Percentiles rank a stretch among this genome's conserved stretches.
Conservation (phyloP, 768 basidiomycete genomes). For the Leccinum pellstonianum region DNA sequence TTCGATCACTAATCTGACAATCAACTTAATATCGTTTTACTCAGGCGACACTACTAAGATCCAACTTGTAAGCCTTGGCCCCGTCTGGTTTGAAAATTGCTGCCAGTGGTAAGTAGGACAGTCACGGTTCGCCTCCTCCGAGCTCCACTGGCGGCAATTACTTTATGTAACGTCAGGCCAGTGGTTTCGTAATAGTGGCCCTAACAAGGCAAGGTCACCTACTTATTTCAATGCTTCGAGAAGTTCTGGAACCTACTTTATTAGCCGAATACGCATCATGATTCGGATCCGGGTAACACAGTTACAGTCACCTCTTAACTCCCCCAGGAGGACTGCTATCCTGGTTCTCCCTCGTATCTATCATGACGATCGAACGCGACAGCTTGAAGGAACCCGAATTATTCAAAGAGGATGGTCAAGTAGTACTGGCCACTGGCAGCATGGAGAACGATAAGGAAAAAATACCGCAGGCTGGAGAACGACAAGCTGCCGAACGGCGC, state of each 20-base stretch:
- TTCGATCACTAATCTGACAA: too few relatives aligned
- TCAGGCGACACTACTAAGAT: too few relatives aligned
- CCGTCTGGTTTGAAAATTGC: too few relatives aligned
- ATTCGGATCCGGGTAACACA: background rate
- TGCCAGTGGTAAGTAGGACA: too few relatives aligned
- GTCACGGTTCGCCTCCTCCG: too few relatives aligned
- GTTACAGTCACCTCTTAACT: background rate
- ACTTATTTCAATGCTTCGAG: background rate
- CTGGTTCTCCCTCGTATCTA: background rate
- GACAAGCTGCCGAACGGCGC: slow-evolving; percentile 16
- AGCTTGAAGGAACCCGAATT: slow-evolving; percentile 14
- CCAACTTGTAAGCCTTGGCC: too few relatives aligned
- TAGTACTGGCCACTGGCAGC: background rate
- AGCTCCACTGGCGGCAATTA: too few relatives aligned
- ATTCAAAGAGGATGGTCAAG: background rate
- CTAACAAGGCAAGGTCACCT: background rate
- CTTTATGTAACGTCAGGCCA: background rate
- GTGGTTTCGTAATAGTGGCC: background rate
- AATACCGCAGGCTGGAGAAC: slow-evolving; percentile 6
- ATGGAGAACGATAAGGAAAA: background rate
- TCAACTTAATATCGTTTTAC: too few relatives aligned
- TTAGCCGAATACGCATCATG: background rate
- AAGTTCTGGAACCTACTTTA: background rate
- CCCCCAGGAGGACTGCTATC: background rate
- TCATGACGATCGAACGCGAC: slow-evolving; percentile 17